Evolutionary conservation across 441 rosid species (phyloP), one percentile per base, ranked within the genome.

Genomic region (Adansonia rubrostipa): DNA sequence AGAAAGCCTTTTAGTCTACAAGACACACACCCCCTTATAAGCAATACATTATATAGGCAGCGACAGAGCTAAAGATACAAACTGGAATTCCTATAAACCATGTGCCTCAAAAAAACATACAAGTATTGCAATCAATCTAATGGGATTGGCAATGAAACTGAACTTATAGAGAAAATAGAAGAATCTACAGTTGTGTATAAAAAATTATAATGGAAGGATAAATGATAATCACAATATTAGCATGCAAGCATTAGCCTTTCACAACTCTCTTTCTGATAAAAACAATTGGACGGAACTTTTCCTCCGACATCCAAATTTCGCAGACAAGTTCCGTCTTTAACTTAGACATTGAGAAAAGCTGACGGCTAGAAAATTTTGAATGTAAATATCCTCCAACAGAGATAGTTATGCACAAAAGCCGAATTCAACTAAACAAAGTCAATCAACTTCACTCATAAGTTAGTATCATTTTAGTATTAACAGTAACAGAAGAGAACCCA

Each of bases 1-100:
- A 47, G 8, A 79, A 50, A n/a, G 20, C 47, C 58, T 67, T 75
- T 64, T 48, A 73, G 75, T 47, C 54, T 69, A 40, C 45, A n/a
- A 44, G 36, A 33, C 51, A 60, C 9, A 40, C 44, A 42, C 53
- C 24, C 8, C 45, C 13, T 64, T 64, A 36, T 14, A 36, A 5
- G 17, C 67, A 28, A 62, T 28, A 11, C 7, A 28, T 28, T 13
- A 7, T 42, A 42, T 28, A 62, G 17, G 28, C 3, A 4, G 17
- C 2, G 40, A 51, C 15, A 66, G 57, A 82, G 22, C 47, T 36
- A 66, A 44, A 70, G 40, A 54, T 10, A 13, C 14, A 66, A 3
- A 5, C 47, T 10, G 28, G 48, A 20, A 53, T 44, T 42, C 11
- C 68, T n/a, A 24, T 22, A 65, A 47, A 11, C 17, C 74, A 58